Evolutionary conservation across 306 rosid species (phyloP).

Genomic region (Vigna angularis): DNA sequence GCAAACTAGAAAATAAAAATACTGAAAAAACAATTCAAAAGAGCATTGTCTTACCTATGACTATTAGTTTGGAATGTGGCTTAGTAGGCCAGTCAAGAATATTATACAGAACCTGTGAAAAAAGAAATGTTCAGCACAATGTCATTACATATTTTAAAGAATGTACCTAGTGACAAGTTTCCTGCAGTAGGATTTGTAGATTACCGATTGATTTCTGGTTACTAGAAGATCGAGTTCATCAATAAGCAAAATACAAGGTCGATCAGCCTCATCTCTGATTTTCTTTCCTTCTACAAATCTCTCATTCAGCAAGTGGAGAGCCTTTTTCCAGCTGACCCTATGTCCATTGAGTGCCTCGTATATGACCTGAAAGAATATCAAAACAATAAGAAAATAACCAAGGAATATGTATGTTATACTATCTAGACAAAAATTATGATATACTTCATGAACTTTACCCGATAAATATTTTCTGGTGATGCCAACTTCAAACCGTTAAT

Average conservation of each 20-base stretch:
- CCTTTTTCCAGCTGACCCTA: constrained; percentile 92
- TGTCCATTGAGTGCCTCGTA: constrained; percentile 91
- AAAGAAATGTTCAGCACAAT: constrained; percentile 10
- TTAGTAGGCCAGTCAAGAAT: constrained; percentile 99
- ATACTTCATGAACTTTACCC: constrained; percentile 51
- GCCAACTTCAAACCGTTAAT: constrained; percentile 95
- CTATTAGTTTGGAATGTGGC: constrained; percentile 86
- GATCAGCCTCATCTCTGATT: constrained; percentile 65
- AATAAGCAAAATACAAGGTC: constrained; percentile 92
- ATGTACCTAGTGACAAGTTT: constrained; percentile 34
- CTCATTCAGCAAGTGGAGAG: constrained; percentile 79
- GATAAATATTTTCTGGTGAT: constrained; percentile 86
- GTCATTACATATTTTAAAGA: constrained; percentile 27
- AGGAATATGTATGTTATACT: constrained; percentile 25
- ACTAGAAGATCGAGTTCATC: constrained; percentile 98
- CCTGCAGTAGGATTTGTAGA: constrained; percentile 36
- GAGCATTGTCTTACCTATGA: constrained; percentile 64
- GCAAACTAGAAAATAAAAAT: constrained; percentile 30
- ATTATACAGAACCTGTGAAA: constrained; percentile 80
- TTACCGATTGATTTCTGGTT: constrained; percentile 97
- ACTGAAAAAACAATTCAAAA: constrained; percentile 6
- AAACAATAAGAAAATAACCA: constrained; percentile 26
- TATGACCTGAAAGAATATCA: constrained; percentile 68
- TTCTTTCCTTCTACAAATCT: constrained; percentile 82
- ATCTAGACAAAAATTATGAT: constrained; percentile 37